Evolutionary conservation across 441 rosid genomes (phyloP).

Genomic region (Brassica balearica): DNA sequence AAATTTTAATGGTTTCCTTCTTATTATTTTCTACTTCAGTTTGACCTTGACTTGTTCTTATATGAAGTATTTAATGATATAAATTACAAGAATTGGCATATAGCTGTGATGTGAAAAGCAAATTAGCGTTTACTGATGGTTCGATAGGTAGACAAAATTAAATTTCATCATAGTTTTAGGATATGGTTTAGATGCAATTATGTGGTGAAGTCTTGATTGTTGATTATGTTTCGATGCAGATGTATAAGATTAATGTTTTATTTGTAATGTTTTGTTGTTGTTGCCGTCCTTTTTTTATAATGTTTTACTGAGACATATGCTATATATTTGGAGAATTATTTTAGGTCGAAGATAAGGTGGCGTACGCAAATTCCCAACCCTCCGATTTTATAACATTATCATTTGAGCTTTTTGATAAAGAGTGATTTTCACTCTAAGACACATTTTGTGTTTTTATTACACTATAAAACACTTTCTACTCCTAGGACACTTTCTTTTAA

Average conservation of each 20-base stretch:
- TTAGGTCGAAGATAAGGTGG: constrained; percentile 24
- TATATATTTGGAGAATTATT: neutral
- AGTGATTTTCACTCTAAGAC: too few relatives aligned
- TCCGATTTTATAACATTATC: constrained; percentile 16
- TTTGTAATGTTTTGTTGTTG: neutral
- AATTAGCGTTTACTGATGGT: neutral
- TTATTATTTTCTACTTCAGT: neutral
- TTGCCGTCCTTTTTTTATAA: constrained; percentile 4
- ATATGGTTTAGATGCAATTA: neutral
- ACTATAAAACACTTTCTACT: too few relatives aligned
- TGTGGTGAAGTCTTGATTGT: neutral
- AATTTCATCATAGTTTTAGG: neutral
- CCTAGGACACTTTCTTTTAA: too few relatives aligned
- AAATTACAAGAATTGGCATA: neutral
- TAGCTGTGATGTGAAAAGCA: neutral
- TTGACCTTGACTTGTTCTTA: neutral
- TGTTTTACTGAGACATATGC: neutral
- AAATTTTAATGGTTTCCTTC: neutral
- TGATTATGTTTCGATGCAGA: neutral
- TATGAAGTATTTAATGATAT: neutral
- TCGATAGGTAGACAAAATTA: neutral
- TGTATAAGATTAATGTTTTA: neutral
- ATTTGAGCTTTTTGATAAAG: constrained; percentile 6
- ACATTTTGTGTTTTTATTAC: too few relatives aligned
- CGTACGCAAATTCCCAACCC: neutral